phyloP scores from a whole-genome alignment of 768 basidiomycete genomes.

The Mycena maculata region DNA sequence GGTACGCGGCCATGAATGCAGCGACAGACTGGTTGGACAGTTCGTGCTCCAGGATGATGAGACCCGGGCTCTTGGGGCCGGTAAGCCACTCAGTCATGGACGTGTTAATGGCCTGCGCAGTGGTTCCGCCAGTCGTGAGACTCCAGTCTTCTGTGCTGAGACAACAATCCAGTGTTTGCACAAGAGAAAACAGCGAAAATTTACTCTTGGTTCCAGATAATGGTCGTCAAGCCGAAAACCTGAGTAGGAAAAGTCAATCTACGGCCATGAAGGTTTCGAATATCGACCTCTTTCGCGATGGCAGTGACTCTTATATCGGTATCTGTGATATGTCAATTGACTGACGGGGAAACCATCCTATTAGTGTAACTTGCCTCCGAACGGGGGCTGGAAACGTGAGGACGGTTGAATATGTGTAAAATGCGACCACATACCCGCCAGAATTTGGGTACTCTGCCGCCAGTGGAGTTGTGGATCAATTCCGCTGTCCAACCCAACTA shows the following conservation, averaged over 20 bases:
- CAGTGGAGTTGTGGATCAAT: slow-evolving; percentile 83
- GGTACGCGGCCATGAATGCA: slow-evolving; percentile 75
- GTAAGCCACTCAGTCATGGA: slow-evolving; percentile 68
- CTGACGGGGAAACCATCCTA: neutral
- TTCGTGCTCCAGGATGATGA: slow-evolving; percentile 90
- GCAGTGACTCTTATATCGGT: slow-evolving; percentile 85
- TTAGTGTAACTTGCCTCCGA: slow-evolving; percentile 57
- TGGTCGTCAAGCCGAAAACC: slow-evolving; percentile 83
- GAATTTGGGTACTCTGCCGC: slow-evolving; percentile 74
- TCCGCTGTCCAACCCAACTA: slow-evolving; percentile 85
- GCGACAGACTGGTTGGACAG: slow-evolving; percentile 66
- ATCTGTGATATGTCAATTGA: slow-evolving; percentile 42
- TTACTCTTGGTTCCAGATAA: slow-evolving; percentile 93
- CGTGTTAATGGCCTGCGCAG: slow-evolving; percentile 56
- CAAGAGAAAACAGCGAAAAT: slow-evolving; percentile 34
- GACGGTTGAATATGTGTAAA: neutral
- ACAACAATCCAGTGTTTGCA: slow-evolving; percentile 35
- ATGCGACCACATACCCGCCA: slow-evolving; percentile 62
- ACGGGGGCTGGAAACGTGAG: slow-evolving; percentile 66
- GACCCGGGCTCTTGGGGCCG: slow-evolving; percentile 81
- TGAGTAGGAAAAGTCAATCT: slow-evolving; percentile 26
- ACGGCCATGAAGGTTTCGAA: neutral
- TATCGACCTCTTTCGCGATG: slow-evolving; percentile 82
- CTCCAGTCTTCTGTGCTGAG: slow-evolving; percentile 83
- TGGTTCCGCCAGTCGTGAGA: slow-evolving; percentile 58